Conservation (phyloP, 1,284 basidiomycete species). For the Cutaneotrichosporon cyanovorans region DNA sequence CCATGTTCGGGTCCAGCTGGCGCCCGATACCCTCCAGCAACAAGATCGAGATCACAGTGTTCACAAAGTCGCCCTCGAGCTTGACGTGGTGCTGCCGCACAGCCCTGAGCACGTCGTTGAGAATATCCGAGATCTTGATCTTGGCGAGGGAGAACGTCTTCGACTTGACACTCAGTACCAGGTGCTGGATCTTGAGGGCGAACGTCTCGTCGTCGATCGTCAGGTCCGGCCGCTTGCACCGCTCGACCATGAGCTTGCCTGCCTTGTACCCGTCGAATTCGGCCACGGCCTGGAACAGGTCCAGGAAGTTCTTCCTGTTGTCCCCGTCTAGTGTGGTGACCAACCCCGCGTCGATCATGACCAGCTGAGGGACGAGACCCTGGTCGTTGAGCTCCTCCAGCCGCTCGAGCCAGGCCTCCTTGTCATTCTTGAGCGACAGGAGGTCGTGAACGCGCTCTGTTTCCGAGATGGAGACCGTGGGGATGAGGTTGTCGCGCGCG, state of each 20-base stretch:
- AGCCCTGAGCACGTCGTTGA: conserved; percentile 78
- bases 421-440: conserved; percentile 53
- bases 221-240: conserved; percentile 85
- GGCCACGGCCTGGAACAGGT: conserved; percentile 90
- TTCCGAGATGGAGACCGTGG: conserved; percentile 22
- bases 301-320: conserved; percentile 88
- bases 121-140: conserved; percentile 90
- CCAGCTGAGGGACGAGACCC: conserved; percentile 87
- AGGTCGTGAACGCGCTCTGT: conserved; percentile 62
- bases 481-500: conserved; percentile 25
- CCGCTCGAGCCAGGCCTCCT: conserved; percentile 62
- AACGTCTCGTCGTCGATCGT: conserved; percentile 89
- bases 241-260: conserved; percentile 91
- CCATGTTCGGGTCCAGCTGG: conserved; percentile 83
- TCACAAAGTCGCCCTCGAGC: conserved; percentile 98
- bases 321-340: conserved; percentile 73
- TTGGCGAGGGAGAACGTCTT: conserved; percentile 94
- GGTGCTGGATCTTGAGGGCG: conserved; percentile 92
- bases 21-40: conserved; percentile 93
- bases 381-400: conserved; percentile 58
- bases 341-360: conserved; percentile 94
- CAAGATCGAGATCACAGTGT: conserved; percentile 91
- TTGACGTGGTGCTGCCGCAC: conserved; percentile 93
- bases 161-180: conserved; percentile 85
- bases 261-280: conserved; percentile 94